Conservation (phyloP, 2,329 filamentous ascomycete species). For the Aspergillus uvarum region DNA sequence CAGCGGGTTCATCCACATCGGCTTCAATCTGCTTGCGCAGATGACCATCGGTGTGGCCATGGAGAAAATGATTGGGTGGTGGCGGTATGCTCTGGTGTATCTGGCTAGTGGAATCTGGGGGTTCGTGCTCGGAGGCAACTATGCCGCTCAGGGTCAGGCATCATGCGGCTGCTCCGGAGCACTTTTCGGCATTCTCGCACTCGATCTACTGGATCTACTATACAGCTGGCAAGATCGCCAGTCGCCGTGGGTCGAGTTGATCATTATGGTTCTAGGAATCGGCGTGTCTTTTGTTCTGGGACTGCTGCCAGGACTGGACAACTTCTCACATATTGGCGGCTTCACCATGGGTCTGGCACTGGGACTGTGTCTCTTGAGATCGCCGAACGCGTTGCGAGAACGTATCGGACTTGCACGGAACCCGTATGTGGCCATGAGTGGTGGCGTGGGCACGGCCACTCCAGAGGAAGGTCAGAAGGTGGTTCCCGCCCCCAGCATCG, state of each 20-base stretch:
- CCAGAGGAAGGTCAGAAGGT: constrained; percentile 43
- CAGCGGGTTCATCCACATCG: constrained; percentile 89
- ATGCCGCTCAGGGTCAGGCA: constrained; percentile 74
- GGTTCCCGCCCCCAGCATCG: constrained; percentile 60
- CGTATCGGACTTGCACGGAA: constrained; percentile 68
- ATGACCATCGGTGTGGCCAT: constrained; percentile 88
- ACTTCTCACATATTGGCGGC: constrained; percentile 95
- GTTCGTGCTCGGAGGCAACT: constrained; percentile 92
- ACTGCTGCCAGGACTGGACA: constrained; percentile 87
- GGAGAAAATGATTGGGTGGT: constrained; percentile 82
- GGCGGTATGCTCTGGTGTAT: constrained; percentile 89
- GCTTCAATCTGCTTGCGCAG: constrained; percentile 91
- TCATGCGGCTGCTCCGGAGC: constrained; percentile 88
- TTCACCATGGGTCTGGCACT: constrained; percentile 89
- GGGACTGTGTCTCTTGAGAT: constrained; percentile 83
- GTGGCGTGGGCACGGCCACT: constrained; percentile 39
- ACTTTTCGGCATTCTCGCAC: constrained; percentile 86
- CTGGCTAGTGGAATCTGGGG: constrained; percentile 91
- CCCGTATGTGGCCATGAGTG: constrained; percentile 68
- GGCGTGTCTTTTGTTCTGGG: constrained; percentile 89
- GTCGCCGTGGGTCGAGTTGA: constrained; percentile 76
- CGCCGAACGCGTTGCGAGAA: constrained; percentile 74
- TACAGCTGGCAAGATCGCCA: constrained; percentile 86
- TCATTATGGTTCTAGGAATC: constrained; percentile 83
- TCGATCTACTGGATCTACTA: constrained; percentile 82